Conservation (phyloP, 345 rosid species). For the Salix exigua region DNA sequence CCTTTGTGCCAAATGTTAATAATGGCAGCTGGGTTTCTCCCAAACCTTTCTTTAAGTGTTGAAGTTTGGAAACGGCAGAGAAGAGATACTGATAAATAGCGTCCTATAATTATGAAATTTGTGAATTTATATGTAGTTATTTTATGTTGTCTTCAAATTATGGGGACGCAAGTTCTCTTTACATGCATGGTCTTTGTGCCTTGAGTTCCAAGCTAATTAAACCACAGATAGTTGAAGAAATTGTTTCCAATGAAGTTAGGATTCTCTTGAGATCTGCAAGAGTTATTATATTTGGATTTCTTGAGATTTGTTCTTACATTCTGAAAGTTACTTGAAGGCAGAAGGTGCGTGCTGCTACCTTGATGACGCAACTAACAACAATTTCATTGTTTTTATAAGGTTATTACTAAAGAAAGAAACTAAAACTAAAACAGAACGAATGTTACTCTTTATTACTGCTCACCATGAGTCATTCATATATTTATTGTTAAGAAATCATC, state of each 20-base stretch:
- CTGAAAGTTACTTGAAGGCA: too few species aligned
- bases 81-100: background rate
- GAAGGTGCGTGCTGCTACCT: too few species aligned
- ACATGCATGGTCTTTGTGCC: background rate
- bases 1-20: slow-evolving; percentile 11
- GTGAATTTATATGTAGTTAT: background rate
- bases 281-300: background rate
- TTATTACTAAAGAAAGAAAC: too few species aligned
- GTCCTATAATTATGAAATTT: background rate
- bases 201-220: background rate
- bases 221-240: background rate
- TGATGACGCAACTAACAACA: too few species aligned
- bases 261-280: background rate
- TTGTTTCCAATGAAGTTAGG: background rate
- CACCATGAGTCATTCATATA: too few species aligned
- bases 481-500: too few species aligned
- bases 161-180: background rate
- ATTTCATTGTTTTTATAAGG: too few species aligned
- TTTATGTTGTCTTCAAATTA: background rate
- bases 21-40: slow-evolving; percentile 5
- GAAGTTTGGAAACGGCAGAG: background rate
- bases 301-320: too few species aligned
- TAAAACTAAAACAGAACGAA: too few species aligned
- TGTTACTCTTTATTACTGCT: too few species aligned
- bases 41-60: background rate